Base-by-base conservation (phyloP, 805 yeast species). In the Scheffersomyces amazonensis region DNA sequence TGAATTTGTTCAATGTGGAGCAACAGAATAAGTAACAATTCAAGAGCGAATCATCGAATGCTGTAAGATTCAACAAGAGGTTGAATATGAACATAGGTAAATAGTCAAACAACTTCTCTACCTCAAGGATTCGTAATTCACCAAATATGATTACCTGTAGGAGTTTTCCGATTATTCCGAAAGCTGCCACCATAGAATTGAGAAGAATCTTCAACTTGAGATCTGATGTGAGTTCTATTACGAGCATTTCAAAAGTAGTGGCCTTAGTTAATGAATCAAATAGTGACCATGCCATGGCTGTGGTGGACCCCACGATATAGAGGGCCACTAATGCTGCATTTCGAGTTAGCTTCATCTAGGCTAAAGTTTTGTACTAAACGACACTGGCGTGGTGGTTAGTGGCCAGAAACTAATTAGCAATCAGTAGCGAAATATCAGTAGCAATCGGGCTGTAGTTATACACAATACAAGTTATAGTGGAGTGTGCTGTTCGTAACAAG, bases 121-220 rank as follows among this genome's bases (percentile, higher is more conserved):
- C 60, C 56, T 91, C 99, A 23, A 85, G 71, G 12, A 80, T 61
- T 40, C 96, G 69, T 36, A 91, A 63, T 40, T 79, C 80, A 0
- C 96, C 96, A 64, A 89, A 88, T 25, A 87, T 49, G 0, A 80
- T 1, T 19, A 59, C 44, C 34, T 81, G 83, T 0, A 81, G 45
- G 7, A 71, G 30, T 44, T 77, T 76, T n/a, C 52, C 52, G 11
- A 52, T 21, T 9, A 52, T 43, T 11, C 57, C 35, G 32, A 55
- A 51, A 4, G 50, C 31, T 30, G 50, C 47, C 24, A 53, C 42
- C 11, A 62, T 37, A 22, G 48, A 50, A 41, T 64, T 64, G 40
- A 64, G 42, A 6, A 61, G 35, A 2, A 60, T 55, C 1, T 55
- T 54, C 21, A 64, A 42, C 24, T 58, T 56, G 29, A 51, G 40